A percentile compares a stretch with the other conserved stretches of the same genome.
Conservation (phyloP, 768 basidiomycete species). For the Lentinula raphanica region DNA sequence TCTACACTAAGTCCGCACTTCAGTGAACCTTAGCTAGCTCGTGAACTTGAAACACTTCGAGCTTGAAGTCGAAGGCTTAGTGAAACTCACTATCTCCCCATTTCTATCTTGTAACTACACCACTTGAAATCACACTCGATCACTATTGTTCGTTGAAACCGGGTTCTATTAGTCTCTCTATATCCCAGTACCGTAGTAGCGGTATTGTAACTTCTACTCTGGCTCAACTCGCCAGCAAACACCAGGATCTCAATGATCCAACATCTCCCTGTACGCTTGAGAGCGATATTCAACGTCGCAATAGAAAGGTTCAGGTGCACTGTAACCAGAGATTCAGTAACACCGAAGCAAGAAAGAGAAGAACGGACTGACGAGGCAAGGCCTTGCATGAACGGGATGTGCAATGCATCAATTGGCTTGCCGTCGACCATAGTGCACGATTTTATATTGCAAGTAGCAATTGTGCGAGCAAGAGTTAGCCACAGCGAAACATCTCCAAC, state of each 20-base stretch:
- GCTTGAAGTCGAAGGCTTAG: too few species aligned
- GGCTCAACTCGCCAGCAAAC: not conserved
- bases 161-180: not conserved
- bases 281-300: not conserved
- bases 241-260: not conserved
- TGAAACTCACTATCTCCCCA: too few species aligned
- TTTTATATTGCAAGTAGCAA: not conserved
- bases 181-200: not conserved
- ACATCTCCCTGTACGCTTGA: not conserved
- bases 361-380: not conserved
- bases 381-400: not conserved
- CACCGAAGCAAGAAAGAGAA: not conserved
- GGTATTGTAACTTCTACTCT: not conserved
- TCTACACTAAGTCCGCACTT: too few species aligned
- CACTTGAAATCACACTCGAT: too few species aligned
- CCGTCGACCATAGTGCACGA: constrained; percentile 1
- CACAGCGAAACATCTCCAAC: not conserved
- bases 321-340: not conserved
- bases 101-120: too few species aligned
- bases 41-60: too few species aligned
- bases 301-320: not conserved
- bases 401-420: not conserved
- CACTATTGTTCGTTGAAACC: too few species aligned
- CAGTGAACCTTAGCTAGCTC: too few species aligned
- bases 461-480: not conserved